Percentiles rank a stretch among this genome's conserved stretches.
Evolutionary conservation across 2,329 filamentous ascomycete species (phyloP).

Genomic region (Verticillium tricorpus): DNA sequence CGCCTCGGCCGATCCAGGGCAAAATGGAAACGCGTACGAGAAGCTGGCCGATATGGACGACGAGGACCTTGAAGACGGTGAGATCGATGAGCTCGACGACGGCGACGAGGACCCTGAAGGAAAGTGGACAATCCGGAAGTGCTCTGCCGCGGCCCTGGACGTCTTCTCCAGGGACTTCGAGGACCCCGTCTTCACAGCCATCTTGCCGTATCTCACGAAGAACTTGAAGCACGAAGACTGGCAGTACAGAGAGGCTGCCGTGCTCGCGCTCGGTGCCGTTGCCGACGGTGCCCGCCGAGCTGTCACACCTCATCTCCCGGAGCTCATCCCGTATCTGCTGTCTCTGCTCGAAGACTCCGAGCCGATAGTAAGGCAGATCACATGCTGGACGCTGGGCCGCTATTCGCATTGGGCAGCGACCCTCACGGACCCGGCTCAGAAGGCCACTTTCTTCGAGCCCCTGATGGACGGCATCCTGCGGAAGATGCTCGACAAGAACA

Average conservation of each 20-base stretch:
- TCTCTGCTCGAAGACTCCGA: slow-evolving; percentile 78
- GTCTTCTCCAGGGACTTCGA: slow-evolving; percentile 91
- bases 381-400: slow-evolving; percentile 92
- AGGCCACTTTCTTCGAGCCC: slow-evolving; percentile 79
- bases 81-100: slow-evolving; percentile 63
- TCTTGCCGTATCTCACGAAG: slow-evolving; percentile 85
- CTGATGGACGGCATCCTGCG: slow-evolving; percentile 95
- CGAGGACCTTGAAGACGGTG: slow-evolving; percentile 81
- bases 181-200: slow-evolving; percentile 81
- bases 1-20: slow-evolving; percentile 43
- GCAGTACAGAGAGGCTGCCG: slow-evolving; percentile 89
- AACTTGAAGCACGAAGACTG: slow-evolving; percentile 87
- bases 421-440: slow-evolving; percentile 61
- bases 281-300: slow-evolving; percentile 90
- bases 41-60: slow-evolving; percentile 62
- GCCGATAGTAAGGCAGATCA: slow-evolving; percentile 92
- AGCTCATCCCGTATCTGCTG: slow-evolving; percentile 86
- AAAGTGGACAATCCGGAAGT: slow-evolving; percentile 93
- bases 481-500: slow-evolving; percentile 95
- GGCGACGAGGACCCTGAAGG: slow-evolving; percentile 84
- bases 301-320: slow-evolving; percentile 83
- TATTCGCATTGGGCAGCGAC: slow-evolving; percentile 91
- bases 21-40: slow-evolving; percentile 51
- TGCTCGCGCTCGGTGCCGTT: slow-evolving; percentile 89
- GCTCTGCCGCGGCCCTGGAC: slow-evolving; percentile 91